These are phyloP conservation scores for Aspergillus mulundensis DNA, from an alignment of 495 filamentous ascomycete species.

Conservation along the genomic window DNA sequence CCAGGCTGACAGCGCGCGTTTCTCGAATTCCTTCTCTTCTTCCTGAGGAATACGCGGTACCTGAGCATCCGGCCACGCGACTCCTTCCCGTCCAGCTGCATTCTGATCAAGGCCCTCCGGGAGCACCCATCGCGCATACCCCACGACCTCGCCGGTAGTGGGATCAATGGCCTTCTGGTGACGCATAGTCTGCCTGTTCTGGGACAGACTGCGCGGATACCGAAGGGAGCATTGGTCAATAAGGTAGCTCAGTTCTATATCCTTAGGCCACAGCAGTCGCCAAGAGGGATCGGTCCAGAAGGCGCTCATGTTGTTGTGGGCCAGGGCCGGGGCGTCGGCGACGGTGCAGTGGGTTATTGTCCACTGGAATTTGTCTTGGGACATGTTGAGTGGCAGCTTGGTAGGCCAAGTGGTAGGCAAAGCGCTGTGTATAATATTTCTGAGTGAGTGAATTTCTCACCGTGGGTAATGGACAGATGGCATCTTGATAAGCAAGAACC, in stretches of 20 bases:
- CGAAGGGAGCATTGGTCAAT: neutral
- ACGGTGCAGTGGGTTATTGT: neutral
- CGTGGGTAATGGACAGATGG: no score
- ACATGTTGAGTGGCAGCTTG: no score
- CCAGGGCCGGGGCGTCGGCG: neutral
- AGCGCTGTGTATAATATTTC: no score
- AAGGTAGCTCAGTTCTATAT: neutral
- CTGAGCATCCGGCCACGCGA: neutral
- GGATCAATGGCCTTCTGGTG: neutral
- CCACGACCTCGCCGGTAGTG: neutral
- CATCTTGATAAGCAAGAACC: no score
- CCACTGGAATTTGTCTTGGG: no score
- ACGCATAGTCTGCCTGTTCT: neutral
- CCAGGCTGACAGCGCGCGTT: neutral
- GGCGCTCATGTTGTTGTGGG: neutral
- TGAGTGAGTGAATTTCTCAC: no score
- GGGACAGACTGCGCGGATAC: neutral
- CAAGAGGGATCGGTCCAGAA: neutral
- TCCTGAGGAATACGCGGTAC: neutral
- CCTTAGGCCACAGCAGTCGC: neutral
- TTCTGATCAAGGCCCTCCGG: no score
- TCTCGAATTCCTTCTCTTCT: neutral
- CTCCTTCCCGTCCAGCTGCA: neutral
- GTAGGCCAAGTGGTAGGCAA: no score
- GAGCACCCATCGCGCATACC: neutral